Conservation (phyloP, 2,329 filamentous ascomycete species). For the Drechslerella coelobrocha region DNA sequence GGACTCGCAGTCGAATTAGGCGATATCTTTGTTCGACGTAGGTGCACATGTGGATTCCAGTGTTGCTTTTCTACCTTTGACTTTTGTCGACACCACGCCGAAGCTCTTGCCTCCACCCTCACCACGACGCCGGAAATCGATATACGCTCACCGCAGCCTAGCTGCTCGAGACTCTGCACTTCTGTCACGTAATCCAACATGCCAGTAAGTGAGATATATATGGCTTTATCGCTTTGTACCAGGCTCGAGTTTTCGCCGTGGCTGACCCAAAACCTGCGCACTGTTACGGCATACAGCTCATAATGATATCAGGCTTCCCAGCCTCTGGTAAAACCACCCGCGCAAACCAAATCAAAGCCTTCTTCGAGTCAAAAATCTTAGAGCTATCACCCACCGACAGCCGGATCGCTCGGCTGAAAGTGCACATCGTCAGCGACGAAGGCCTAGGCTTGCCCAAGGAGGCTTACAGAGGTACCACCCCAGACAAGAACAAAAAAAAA, state of each 20-base stretch:
- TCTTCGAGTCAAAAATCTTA: constrained; percentile 68
- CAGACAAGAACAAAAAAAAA: neutral
- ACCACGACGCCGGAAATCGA: no score
- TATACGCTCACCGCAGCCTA: no score
- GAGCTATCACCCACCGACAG: constrained; percentile 43
- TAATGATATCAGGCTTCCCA: constrained; percentile 71
- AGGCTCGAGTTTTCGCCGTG: neutral
- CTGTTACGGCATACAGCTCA: constrained; percentile 62
- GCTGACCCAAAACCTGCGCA: constrained; percentile 5
- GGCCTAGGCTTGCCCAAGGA: constrained; percentile 49
- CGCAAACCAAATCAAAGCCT: constrained; percentile 70
- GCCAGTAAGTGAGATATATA: constrained; percentile 35
- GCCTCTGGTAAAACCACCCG: constrained; percentile 73
- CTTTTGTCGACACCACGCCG: no score
- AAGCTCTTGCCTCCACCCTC: no score
- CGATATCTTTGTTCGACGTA: no score
- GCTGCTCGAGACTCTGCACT: constrained; percentile 5
- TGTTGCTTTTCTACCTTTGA: no score
- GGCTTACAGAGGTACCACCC: constrained; percentile 50
- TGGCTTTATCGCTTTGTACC: neutral
- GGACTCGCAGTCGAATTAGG: no score
- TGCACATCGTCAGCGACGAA: constrained; percentile 53
- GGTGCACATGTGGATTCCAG: no score
- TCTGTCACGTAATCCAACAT: constrained; percentile 4
- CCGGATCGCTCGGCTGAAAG: constrained; percentile 48